phyloP scores from a whole-genome alignment of 495 filamentous ascomycete species.

The Rostrohypoxylon terebratum region DNA sequence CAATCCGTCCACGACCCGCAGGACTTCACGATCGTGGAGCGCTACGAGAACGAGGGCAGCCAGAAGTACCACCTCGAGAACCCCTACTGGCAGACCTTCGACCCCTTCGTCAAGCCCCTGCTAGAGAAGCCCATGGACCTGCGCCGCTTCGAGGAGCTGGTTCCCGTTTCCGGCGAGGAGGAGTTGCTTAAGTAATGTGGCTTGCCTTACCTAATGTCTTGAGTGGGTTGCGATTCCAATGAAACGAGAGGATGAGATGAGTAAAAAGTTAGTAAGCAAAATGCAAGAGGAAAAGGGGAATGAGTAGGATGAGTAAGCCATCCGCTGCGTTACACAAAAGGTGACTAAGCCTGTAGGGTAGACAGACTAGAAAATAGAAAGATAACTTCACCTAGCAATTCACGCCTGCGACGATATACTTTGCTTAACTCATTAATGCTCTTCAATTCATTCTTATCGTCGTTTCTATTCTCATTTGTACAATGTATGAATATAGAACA shows the following conservation, averaged over 20 bases:
- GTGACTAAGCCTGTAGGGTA: not conserved
- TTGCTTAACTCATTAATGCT: not conserved
- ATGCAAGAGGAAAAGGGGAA: not conserved
- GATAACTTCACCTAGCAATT: not conserved
- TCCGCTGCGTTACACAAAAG: not conserved
- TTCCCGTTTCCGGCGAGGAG: constrained; percentile 57
- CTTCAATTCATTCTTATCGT: not conserved
- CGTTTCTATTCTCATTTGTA: constrained; percentile 1
- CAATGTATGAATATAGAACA: constrained; percentile 12
- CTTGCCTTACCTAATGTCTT: not conserved
- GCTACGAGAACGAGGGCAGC: constrained; percentile 68
- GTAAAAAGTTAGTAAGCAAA: not conserved
- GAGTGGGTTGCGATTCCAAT: not conserved
- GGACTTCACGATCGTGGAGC: constrained; percentile 77
- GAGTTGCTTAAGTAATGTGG: constrained; percentile 44
- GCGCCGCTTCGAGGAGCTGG: constrained; percentile 70
- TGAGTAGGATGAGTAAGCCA: not conserved
- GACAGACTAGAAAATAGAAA: not conserved
- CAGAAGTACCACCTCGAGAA: constrained; percentile 74
- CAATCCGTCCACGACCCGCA: constrained; percentile 71
- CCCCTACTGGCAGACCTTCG: constrained; percentile 78
- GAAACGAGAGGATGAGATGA: not conserved
- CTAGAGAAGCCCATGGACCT: constrained; percentile 74
- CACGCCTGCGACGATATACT: not conserved
- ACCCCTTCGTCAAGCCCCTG: constrained; percentile 72